These are phyloP conservation scores for Trichosanthes cucumerina DNA, from an alignment of 306 rosid species.

Conservation along the genomic window DNA sequence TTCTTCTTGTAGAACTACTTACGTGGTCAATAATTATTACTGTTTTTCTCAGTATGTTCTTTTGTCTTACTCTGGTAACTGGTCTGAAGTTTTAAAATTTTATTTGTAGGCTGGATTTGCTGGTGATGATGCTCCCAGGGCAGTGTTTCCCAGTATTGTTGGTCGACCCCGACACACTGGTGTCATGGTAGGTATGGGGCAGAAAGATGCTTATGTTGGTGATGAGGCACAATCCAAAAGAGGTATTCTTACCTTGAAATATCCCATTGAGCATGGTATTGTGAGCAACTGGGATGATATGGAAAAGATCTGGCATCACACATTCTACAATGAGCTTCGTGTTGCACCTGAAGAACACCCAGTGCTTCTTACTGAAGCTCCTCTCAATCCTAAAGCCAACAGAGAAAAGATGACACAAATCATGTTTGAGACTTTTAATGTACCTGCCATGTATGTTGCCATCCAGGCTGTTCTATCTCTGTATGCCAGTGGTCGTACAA, in stretches of 20 bases:
- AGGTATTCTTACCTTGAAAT: constrained; percentile 92
- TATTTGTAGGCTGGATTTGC: constrained; percentile 76
- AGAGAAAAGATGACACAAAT: constrained; percentile 98
- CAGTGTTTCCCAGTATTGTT: constrained; percentile 93
- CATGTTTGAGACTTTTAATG: constrained; percentile 97
- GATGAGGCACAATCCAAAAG: constrained; percentile 97
- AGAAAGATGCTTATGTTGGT: constrained; percentile 96
- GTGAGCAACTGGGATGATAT: constrained; percentile 99
- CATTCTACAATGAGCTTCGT: constrained; percentile 93
- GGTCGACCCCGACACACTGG: constrained; percentile 97
- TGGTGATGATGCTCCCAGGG: constrained; percentile 98
- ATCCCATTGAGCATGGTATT: constrained; percentile 95
- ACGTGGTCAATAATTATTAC: neutral
- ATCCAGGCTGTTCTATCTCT: constrained; percentile 94
- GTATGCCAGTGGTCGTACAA: constrained; percentile 97
- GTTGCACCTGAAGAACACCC: constrained; percentile 99
- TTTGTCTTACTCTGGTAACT: neutral
- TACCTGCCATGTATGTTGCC: constrained; percentile 97
- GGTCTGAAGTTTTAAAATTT: neutral
- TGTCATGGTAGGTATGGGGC: constrained; percentile 99
- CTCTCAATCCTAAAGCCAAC: constrained; percentile 95
- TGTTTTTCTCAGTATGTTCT: neutral
- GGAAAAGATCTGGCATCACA: constrained; percentile 99
- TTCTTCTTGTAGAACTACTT: neutral
- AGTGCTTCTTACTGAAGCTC: constrained; percentile 95